These are phyloP conservation scores for Fusarium xylarioides DNA, from an alignment of 2,329 filamentous ascomycete species.

Conservation along the genomic window DNA sequence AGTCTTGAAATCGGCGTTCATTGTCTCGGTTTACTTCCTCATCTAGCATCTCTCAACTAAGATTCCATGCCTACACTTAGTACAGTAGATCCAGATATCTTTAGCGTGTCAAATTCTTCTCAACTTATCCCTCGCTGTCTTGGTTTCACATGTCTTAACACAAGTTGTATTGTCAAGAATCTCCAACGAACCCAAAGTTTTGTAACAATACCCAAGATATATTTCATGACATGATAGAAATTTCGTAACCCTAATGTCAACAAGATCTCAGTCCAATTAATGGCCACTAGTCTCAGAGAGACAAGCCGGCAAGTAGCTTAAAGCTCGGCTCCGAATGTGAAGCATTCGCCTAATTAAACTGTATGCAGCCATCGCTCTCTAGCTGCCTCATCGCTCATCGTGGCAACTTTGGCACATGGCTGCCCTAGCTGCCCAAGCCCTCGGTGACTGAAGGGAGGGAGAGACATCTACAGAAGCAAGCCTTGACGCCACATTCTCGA, in stretches of 20 bases:
- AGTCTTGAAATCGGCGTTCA: slow-evolving; percentile 13
- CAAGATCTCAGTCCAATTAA: neutral
- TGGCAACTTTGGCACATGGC: slow-evolving; percentile 8
- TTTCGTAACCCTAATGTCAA: neutral
- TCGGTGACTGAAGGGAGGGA: slow-evolving; percentile 24
- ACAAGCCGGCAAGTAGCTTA: neutral
- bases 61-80: neutral
- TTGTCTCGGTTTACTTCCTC: slow-evolving; percentile 22
- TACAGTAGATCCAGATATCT: slow-evolving; percentile 11
- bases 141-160: slow-evolving; percentile 6
- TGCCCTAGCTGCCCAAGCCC: slow-evolving; percentile 15
- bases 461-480: slow-evolving; percentile 16
- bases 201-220: neutral
- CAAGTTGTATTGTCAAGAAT: neutral
- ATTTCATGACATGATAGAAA: neutral
- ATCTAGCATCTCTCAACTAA: neutral
- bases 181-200: neutral
- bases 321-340: neutral
- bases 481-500: slow-evolving; percentile 14
- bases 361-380: neutral
- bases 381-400: neutral
- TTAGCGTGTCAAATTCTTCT: slow-evolving; percentile 11
- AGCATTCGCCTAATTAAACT: neutral
- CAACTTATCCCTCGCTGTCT: neutral
- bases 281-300: neutral